These are phyloP conservation scores for Aspergillus glaucus DNA, from an alignment of 2,329 filamentous ascomycete genomes.

Conservation along the genomic window DNA sequence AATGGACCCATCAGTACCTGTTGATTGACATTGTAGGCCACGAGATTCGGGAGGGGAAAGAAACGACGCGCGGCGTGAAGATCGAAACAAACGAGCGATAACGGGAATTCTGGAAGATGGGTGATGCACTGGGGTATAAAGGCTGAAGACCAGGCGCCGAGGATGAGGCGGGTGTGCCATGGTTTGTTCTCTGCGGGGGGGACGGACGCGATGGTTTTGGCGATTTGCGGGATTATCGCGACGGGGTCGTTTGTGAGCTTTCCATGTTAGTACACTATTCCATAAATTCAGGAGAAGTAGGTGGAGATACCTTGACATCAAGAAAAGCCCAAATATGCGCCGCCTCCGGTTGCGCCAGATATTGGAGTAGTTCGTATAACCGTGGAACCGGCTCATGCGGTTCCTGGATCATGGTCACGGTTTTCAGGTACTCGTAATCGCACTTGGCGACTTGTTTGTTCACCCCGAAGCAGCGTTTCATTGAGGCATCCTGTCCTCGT, in stretches of 20 bases:
- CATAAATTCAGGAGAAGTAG: neutral
- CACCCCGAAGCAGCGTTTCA: slow-evolving; percentile 78
- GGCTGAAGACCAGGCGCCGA: slow-evolving; percentile 75
- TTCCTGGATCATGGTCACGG: slow-evolving; percentile 59
- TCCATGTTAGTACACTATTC: neutral
- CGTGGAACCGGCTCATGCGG: slow-evolving; percentile 69
- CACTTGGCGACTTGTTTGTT: slow-evolving; percentile 66
- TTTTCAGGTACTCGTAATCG: slow-evolving; percentile 66
- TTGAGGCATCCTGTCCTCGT: slow-evolving; percentile 56
- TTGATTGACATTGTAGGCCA: slow-evolving; percentile 68
- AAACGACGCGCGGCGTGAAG: slow-evolving; percentile 62
- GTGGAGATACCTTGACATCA: slow-evolving; percentile 70
- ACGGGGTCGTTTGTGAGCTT: slow-evolving; percentile 39
- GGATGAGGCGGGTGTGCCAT: slow-evolving; percentile 68
- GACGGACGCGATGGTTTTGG: slow-evolving; percentile 55
- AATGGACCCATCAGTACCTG: slow-evolving; percentile 61
- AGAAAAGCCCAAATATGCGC: slow-evolving; percentile 73
- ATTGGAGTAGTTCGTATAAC: slow-evolving; percentile 66
- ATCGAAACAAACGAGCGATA: slow-evolving; percentile 39
- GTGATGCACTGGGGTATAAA: slow-evolving; percentile 60
- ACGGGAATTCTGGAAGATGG: slow-evolving; percentile 40
- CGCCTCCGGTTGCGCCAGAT: slow-evolving; percentile 57
- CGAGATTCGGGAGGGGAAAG: slow-evolving; percentile 54
- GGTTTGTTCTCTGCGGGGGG: slow-evolving; percentile 34
- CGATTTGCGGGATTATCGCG: slow-evolving; percentile 64